Base-by-base conservation (phyloP, 805 yeast genomes). In the Barnettozyma pratensis region DNA sequence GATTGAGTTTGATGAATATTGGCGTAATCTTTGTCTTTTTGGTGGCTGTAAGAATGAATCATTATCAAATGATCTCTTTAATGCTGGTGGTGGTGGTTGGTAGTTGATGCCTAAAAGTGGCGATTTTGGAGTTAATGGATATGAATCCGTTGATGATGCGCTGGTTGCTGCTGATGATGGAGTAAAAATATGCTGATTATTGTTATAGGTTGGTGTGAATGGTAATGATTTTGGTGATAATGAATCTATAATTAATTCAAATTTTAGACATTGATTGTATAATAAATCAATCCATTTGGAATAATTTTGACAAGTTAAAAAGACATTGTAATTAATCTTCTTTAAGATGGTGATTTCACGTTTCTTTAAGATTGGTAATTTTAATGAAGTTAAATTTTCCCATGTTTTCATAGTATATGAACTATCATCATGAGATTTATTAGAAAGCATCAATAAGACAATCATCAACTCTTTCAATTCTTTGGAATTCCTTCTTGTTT, bases 361-460 rank as follows among this genome's bases (percentile, higher is more conserved):
- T 5, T 37, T 44, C 27, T 54, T 58, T 7, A 61, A 38, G n/a
- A 28, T 11, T 1, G 52, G 31, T 3, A 49, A 43, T 1, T 51
- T 42, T 12, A 61, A 40, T 4, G 55, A 50, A 5, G 68, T 59
- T 8, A 64, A 42, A 47, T 56, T 58, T 19, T 60, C 62, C 81
- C 81, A 76, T 7, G 81, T 76, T 53, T 75, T 75, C 54, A 74
- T 63, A 2, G 80, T 74, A 51, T 74, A 76, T 39, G 74, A 70
- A 45, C 73, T 77, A 54, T 76, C 81, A 56, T 76, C 77, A 49
- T 62, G 67, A 26, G 72, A 62, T 58, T 76, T 76, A 59, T 76
- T 76, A 62, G 65, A 59, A 70, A 56, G 42, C 63, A 64, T 62
- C 48, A 63, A 48, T 14, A 64, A 51, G 8, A 56, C 58, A 48